phyloP scores from a whole-genome alignment of 139 green algal species.

The Chlorella sp. region DNA sequence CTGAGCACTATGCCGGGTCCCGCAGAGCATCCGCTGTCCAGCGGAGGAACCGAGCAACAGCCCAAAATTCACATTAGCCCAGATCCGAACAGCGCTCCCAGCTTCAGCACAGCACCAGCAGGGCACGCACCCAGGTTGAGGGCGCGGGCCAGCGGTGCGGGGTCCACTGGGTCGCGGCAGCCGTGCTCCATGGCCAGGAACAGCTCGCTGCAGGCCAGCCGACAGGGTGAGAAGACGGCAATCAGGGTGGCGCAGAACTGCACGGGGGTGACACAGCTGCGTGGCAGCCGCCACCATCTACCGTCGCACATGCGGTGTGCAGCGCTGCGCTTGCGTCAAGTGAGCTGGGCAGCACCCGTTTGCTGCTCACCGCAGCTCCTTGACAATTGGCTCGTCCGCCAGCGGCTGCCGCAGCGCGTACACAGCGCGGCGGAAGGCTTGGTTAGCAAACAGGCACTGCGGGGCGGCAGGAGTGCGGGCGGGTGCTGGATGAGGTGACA shows the following conservation, averaged over 20 bases:
- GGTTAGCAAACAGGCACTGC: conserved; percentile 81
- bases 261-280: no score
- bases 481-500: background rate
- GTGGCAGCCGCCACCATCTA: no score
- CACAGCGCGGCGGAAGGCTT: conserved; percentile 66
- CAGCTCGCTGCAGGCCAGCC: background rate
- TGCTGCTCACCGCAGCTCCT: conserved; percentile 43
- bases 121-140: conserved; percentile 64
- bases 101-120: background rate
- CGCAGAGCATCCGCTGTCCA: no score
- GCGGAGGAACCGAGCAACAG: no score
- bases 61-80: no score
- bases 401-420: conserved; percentile 40
- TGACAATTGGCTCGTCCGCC: conserved; percentile 35
- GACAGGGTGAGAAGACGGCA: background rate
- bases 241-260: no score
- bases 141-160: conserved; percentile 59
- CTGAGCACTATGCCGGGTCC: no score
- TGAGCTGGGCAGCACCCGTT: no score
- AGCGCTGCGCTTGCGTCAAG: no score
- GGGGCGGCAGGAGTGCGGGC: background rate
- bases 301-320: no score
- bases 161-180: conserved; percentile 59
- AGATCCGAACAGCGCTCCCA: no score
- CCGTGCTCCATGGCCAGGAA: conserved; percentile 63